These are phyloP conservation scores for Lasiodiplodia theobromae DNA, from an alignment of 2,329 filamentous ascomycete species.

Conservation along the genomic window DNA sequence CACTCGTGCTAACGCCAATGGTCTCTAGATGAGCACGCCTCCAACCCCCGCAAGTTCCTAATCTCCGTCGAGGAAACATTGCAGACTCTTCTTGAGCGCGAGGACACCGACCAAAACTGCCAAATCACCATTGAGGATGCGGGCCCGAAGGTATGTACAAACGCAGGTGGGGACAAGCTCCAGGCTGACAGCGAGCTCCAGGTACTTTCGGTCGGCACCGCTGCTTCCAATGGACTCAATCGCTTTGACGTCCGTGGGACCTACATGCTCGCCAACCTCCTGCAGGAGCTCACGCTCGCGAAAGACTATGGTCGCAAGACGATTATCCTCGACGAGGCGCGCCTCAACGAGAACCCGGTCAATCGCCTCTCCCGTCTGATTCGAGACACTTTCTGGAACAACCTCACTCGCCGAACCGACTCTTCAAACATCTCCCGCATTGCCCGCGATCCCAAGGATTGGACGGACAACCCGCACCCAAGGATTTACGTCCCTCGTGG, in stretches of 20 bases:
- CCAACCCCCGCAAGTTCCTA: conserved; percentile 78
- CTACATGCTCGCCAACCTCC: conserved; percentile 95
- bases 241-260: conserved; percentile 91
- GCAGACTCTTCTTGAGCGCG: conserved; percentile 77
- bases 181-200: conserved; percentile 42
- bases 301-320: conserved; percentile 89
- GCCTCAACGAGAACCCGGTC: conserved; percentile 94
- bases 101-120: conserved; percentile 90
- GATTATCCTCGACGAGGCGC: conserved; percentile 88
- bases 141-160: conserved; percentile 76
- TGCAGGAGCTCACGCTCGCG: conserved; percentile 92
- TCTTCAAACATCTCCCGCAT: conserved; percentile 85
- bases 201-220: conserved; percentile 84
- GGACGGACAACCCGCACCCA: conserved; percentile 87
- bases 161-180: neutral
- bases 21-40: conserved; percentile 73
- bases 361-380: conserved; percentile 86
- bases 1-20: neutral
- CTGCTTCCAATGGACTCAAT: conserved; percentile 84
- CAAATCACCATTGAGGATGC: conserved; percentile 98
- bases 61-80: conserved; percentile 87
- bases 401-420: conserved; percentile 88
- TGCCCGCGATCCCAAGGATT: conserved; percentile 91
- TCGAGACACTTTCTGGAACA: conserved; percentile 90
- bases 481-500: conserved; percentile 89